These are phyloP conservation scores for Leonotis leonurus DNA, from an alignment of 257 asterid species.

Conservation along the genomic window DNA sequence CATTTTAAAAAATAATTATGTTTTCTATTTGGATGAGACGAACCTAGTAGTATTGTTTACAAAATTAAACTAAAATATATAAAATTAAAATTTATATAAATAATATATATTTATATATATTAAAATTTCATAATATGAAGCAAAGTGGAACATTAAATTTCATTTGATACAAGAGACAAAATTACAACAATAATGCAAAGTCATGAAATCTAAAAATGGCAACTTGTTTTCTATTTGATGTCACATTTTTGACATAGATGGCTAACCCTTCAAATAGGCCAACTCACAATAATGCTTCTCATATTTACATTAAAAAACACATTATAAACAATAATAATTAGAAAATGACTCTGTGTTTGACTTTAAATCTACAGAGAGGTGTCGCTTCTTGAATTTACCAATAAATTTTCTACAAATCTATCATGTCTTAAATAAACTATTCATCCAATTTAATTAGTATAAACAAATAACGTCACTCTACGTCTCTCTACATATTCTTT, in stretches of 20 bases:
- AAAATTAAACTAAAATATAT: too few species aligned
- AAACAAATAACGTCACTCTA: not conserved
- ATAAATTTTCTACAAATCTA: not conserved
- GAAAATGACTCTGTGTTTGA: conserved; percentile 39
- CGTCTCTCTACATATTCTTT: not conserved
- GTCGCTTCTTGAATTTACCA: conserved; percentile 14
- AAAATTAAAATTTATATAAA: too few species aligned
- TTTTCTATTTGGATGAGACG: too few species aligned
- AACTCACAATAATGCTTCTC: not conserved
- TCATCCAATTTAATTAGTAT: not conserved
- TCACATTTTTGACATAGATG: conserved; percentile 4
- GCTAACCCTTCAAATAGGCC: not conserved
- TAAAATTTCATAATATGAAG: too few species aligned
- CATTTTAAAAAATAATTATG: too few species aligned
- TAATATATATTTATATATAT: too few species aligned
- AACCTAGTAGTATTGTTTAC: too few species aligned
- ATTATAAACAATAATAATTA: not conserved
- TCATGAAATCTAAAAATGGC: conserved; percentile 8
- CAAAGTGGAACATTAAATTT: not conserved
- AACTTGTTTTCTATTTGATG: not conserved
- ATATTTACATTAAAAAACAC: not conserved
- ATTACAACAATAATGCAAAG: conserved; percentile 7
- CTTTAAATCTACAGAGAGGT: conserved; percentile 2
- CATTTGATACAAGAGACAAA: not conserved
- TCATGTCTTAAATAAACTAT: conserved; percentile 1